A percentile compares a stretch with the other conserved stretches of the same genome.
Evolutionary conservation across 495 filamentous ascomycete genomes (phyloP).

Genomic region (Ascobolus immersus): DNA sequence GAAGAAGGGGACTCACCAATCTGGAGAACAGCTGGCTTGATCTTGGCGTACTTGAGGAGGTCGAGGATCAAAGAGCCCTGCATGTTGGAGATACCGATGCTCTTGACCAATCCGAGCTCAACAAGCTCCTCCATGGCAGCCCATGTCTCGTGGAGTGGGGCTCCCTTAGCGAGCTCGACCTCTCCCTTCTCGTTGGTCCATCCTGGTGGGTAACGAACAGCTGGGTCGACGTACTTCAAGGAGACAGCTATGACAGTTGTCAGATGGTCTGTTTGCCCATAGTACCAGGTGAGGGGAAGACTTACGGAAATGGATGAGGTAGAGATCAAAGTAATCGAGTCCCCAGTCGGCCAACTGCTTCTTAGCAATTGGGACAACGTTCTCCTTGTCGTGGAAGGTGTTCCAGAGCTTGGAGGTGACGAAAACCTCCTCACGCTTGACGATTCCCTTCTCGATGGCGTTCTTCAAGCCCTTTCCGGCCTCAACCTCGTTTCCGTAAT

Average conservation of each 20-base stretch:
- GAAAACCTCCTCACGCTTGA: constrained; percentile 73
- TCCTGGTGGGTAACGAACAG: constrained; percentile 53
- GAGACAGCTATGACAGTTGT: constrained; percentile 28
- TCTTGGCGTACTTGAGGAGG: constrained; percentile 56
- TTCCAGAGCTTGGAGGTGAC: constrained; percentile 87
- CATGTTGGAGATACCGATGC: constrained; percentile 83
- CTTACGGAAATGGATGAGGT: constrained; percentile 49
- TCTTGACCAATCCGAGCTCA: constrained; percentile 37
- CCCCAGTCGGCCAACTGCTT: constrained; percentile 60
- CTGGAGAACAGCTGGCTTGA: constrained; percentile 60
- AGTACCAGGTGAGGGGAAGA: neutral
- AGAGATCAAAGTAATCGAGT: constrained; percentile 66
- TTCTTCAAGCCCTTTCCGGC: constrained; percentile 62
- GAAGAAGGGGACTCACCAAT: constrained; percentile 21
- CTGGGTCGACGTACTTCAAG: constrained; percentile 53
- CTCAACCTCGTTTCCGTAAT: constrained; percentile 76
- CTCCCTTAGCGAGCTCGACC: constrained; percentile 35
- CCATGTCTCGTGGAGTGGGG: constrained; percentile 73
- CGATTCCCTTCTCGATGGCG: constrained; percentile 63
- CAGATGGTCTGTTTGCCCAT: neutral
- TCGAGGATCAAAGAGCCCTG: constrained; percentile 59
- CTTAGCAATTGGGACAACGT: constrained; percentile 43
- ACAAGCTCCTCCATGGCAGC: constrained; percentile 58
- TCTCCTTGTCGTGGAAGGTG: constrained; percentile 51
- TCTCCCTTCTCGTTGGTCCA: constrained; percentile 35